Evolutionary conservation across 2,329 filamentous ascomycete species (phyloP).

Genomic region (Emergomyces africanus): DNA sequence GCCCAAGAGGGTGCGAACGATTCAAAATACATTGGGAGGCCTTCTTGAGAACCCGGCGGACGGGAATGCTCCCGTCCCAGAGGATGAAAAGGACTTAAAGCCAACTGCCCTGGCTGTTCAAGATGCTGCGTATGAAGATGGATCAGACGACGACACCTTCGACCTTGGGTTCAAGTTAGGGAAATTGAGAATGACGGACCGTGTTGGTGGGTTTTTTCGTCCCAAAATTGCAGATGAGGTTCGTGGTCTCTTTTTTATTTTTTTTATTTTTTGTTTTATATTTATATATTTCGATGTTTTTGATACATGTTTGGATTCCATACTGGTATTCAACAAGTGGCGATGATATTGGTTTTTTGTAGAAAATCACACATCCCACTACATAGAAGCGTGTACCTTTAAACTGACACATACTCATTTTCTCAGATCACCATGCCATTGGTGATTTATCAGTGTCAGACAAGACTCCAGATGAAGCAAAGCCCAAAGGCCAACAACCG

Average conservation of each 20-base stretch:
- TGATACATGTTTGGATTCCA: background rate
- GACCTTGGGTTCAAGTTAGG: constrained; percentile 62
- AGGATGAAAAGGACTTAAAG: constrained; percentile 48
- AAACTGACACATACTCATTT: background rate
- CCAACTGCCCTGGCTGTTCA: constrained; percentile 49
- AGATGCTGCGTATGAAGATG: constrained; percentile 56
- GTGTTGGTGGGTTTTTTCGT: constrained; percentile 59
- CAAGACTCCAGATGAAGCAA: background rate
- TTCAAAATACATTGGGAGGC: constrained; percentile 20
- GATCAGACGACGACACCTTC: constrained; percentile 51
- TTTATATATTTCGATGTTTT: background rate
- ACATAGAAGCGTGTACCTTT: too few species aligned
- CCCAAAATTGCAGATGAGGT: constrained; percentile 61
- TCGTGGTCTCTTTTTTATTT: constrained; percentile 13
- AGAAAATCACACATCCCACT: background rate
- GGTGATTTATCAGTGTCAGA: background rate
- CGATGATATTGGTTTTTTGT: background rate
- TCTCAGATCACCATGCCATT: background rate
- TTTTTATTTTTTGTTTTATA: too few species aligned
- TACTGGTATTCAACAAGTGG: background rate
- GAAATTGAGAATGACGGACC: constrained; percentile 59
- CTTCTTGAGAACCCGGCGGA: constrained; percentile 43
- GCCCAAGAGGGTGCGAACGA: background rate
- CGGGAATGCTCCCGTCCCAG: constrained; percentile 26
- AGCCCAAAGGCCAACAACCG: background rate